Percentiles rank a stretch among this genome's conserved stretches.
These are phyloP conservation scores for Botrytis sinoallii DNA, from an alignment of 2,329 filamentous ascomycete genomes.

Conservation along the genomic window DNA sequence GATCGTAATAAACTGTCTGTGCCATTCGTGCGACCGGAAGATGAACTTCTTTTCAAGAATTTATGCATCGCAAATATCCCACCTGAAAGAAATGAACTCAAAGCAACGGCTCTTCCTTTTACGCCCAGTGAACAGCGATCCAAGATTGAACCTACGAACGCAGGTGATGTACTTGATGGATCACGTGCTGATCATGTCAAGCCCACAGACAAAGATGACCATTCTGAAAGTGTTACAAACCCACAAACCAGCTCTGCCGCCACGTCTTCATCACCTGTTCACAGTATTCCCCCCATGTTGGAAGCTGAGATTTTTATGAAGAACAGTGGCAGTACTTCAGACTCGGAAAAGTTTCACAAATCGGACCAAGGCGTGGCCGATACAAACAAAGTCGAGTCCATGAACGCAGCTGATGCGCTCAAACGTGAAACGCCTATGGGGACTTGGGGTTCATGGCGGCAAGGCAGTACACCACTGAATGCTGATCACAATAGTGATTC, in stretches of 20 bases:
- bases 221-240: conserved; percentile 20
- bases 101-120: conserved; percentile 40
- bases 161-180: conserved; percentile 20
- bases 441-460: conserved; percentile 72
- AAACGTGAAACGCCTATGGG: conserved; percentile 49
- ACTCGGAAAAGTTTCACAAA: conserved; percentile 25
- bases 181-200: conserved; percentile 20
- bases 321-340: conserved; percentile 23
- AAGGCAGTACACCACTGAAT: conserved; percentile 40
- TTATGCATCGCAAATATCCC: conserved; percentile 61
- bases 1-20: conserved; percentile 84
- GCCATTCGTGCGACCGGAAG: conserved; percentile 88
- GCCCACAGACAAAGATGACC: conserved; percentile 17
- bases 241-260: conserved; percentile 25
- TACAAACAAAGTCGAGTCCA: conserved; percentile 17
- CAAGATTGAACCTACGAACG: conserved; percentile 23
- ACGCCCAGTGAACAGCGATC: conserved; percentile 33
- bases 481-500: conserved; percentile 36
- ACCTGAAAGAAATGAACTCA: conserved; percentile 56
- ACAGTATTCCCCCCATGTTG: conserved; percentile 20
- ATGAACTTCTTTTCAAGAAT: conserved; percentile 75
- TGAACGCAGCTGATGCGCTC: conserved; percentile 20
- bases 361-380: conserved; percentile 14
- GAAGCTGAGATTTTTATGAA: conserved; percentile 23
- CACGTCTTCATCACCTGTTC: conserved; percentile 22